phyloP scores from a whole-genome alignment of 768 basidiomycete species.

The Lactarius hatsudake region DNA sequence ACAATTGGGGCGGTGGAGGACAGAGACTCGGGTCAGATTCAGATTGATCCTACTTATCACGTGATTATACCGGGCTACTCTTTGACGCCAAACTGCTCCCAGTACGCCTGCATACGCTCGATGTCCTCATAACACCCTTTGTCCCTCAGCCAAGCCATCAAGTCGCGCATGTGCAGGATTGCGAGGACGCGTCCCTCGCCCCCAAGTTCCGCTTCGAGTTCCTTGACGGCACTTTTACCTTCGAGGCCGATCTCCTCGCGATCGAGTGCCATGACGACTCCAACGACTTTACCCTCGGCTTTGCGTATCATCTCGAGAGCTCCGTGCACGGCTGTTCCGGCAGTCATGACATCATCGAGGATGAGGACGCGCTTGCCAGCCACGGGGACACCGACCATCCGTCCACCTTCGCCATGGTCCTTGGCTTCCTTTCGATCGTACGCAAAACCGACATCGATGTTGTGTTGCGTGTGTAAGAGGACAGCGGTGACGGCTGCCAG shows the following conservation, averaged over 20 bases:
- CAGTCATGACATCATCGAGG: constrained; percentile 95
- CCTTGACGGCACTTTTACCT: constrained; percentile 72
- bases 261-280: constrained; percentile 85
- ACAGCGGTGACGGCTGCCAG: constrained; percentile 85
- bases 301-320: constrained; percentile 71
- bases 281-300: constrained; percentile 79
- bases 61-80: constrained; percentile 25
- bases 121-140: constrained; percentile 64
- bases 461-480: constrained; percentile 63
- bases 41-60: constrained; percentile 13
- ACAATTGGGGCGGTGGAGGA: constrained; percentile 54
- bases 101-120: constrained; percentile 72
- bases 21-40: constrained; percentile 43
- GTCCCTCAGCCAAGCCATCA: constrained; percentile 79
- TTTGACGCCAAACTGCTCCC: constrained; percentile 68
- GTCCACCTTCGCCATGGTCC: constrained; percentile 94
- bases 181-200: constrained; percentile 71
- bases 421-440: constrained; percentile 97
- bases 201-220: constrained; percentile 70
- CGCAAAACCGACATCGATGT: constrained; percentile 71
- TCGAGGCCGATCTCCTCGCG: constrained; percentile 81
- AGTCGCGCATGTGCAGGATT: constrained; percentile 80
- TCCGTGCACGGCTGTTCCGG: constrained; percentile 82
- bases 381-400: constrained; percentile 83
- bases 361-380: constrained; percentile 79